phyloP scores from a whole-genome alignment of 2,329 filamentous ascomycete species.

The Pseudocercospora pini-densiflorae region DNA sequence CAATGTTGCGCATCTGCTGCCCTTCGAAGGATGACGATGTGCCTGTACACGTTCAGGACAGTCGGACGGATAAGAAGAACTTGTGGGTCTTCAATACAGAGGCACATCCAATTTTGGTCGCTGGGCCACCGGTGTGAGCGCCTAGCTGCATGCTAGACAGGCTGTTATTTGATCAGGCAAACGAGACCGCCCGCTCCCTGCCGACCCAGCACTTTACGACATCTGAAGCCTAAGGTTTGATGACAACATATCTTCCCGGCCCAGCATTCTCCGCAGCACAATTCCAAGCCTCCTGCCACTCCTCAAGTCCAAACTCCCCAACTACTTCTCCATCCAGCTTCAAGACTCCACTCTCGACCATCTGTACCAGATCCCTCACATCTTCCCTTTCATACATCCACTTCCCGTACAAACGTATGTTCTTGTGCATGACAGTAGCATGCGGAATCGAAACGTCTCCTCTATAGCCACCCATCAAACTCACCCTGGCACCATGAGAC shows the following conservation, averaged over 20 bases:
- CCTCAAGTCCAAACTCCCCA: slow-evolving; percentile 33
- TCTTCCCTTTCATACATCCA: slow-evolving; percentile 52
- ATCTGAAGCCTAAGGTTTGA: slow-evolving; percentile 9
- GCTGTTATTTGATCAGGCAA: too few species aligned
- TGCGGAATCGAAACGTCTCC: not conserved
- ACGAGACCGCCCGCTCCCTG: too few species aligned
- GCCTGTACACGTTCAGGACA: slow-evolving; percentile 28
- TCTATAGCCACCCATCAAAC: slow-evolving; percentile 36
- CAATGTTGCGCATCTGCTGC: too few species aligned
- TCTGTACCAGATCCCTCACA: slow-evolving; percentile 44
- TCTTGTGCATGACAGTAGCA: slow-evolving; percentile 1
- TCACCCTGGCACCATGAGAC: slow-evolving; percentile 43
- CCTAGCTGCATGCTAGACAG: too few species aligned
- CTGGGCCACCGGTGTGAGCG: slow-evolving; percentile 16
- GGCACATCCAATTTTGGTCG: slow-evolving; percentile 35
- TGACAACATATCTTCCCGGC: slow-evolving; percentile 12
- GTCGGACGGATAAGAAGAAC: slow-evolving; percentile 28
- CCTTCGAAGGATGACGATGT: slow-evolving; percentile 23
- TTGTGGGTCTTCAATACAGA: slow-evolving; percentile 40
- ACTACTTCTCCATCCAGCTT: slow-evolving; percentile 31
- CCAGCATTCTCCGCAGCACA: slow-evolving; percentile 25
- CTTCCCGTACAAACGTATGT: slow-evolving; percentile 46
- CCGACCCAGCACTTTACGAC: too few species aligned
- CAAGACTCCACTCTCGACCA: slow-evolving; percentile 49
- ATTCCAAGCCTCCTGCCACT: slow-evolving; percentile 29